These are phyloP conservation scores for Boletales sp. DNA, from an alignment of 768 basidiomycete genomes.

Conservation along the genomic window DNA sequence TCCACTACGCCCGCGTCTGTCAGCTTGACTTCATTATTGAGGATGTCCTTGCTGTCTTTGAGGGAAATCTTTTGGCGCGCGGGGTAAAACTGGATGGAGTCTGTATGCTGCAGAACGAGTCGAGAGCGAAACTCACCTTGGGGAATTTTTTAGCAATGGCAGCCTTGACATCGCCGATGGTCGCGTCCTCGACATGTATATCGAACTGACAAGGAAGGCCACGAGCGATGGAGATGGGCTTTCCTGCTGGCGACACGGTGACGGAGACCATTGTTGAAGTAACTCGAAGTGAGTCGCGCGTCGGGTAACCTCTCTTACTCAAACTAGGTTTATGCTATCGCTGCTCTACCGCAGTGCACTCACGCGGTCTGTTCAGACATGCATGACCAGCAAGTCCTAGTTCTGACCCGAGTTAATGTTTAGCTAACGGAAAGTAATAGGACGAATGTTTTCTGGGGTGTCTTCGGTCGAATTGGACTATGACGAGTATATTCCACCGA, in stretches of 20 bases:
- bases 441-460: constrained; percentile 12
- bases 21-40: constrained; percentile 63
- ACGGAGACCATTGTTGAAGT: constrained; percentile 45
- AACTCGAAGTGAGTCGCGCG: background rate
- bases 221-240: constrained; percentile 43
- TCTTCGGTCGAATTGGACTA: constrained; percentile 29
- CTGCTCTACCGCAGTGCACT: constrained; percentile 3
- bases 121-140: constrained; percentile 31
- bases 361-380: background rate
- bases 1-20: constrained; percentile 52
- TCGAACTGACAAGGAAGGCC: constrained; percentile 51
- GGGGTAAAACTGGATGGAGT: constrained; percentile 53
- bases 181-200: constrained; percentile 46
- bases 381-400: constrained; percentile 3
- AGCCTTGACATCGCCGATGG: constrained; percentile 66
- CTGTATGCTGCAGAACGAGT: background rate
- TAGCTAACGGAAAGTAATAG: constrained; percentile 17
- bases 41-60: constrained; percentile 56
- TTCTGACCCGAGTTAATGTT: background rate
- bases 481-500: constrained; percentile 28
- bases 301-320: too few species aligned
- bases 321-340: constrained; percentile 9
- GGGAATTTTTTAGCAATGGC: constrained; percentile 56
- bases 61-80: constrained; percentile 72
- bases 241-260: constrained; percentile 49